Evolutionary conservation across 352 stramenopile species (phyloP), one percentile per base, ranked within the genome.

Genomic region (Phytophthora sansomeana): DNA sequence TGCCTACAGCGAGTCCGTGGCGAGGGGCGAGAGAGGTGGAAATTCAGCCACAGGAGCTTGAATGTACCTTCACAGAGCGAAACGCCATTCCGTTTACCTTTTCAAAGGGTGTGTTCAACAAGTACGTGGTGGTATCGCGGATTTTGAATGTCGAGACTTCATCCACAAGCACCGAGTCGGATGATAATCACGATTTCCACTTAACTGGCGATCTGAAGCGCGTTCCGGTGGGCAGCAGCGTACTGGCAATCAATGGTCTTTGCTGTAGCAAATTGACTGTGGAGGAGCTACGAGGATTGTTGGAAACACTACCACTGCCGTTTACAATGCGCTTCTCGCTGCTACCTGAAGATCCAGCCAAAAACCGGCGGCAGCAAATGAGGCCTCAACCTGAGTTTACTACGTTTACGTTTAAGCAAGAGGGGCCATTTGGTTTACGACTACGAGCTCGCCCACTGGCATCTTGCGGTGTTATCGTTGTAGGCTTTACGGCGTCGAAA

Each of bases 201-300:
- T 56, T 69, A 35, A 63, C 52, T 14, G 53, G 57, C 1, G 78
- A 91, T 32, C 55, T 90, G 1, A 58, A 75, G 30, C 71, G 74
- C 1, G 73, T 92, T 9, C 85, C 79, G 0, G 54, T 94, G 7
- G 85, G 85, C 2, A 78, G 81, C 13, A 81, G 69, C 42, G 79
- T 93, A 10, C 41, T 96, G 9, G 84, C 85, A 17, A 81, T 96
- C 38, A 96, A 96, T 63, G 83, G 87, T 10, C 59, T 93, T 2
- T 85, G 81, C 26, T 92, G 82, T 59, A 81, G 73, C 39, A 91
- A 92, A 41, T 57, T 96, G 43, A 93, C 77, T 17, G 71, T 92
- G 8, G 80, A 87, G 16, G 87, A 96, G 51, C 75, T 96, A 36
- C 65, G 65, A 49, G 36, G 32, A 0, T 55, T 96, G 44, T 36